Conservation (phyloP, 352 stramenopile species). For the Chrysophaeum taylorii region DNA sequence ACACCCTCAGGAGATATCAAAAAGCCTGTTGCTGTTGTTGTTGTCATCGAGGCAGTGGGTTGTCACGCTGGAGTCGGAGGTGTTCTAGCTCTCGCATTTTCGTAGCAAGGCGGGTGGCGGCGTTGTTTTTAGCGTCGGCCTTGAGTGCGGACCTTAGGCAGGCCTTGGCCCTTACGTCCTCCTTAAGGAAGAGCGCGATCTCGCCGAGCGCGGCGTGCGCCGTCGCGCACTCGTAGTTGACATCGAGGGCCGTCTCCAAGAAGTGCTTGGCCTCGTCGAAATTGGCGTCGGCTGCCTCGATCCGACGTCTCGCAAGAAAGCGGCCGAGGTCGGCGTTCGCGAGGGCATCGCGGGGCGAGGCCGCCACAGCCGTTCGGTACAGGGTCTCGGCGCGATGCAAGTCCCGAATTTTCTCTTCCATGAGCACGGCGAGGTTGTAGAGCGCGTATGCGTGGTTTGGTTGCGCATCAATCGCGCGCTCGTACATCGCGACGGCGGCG, state of each 20-base stretch:
- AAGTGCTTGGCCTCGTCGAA: conserved; percentile 11
- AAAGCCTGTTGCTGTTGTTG: too few relatives aligned
- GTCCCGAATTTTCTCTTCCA: conserved; percentile 23
- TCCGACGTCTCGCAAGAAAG: neutral
- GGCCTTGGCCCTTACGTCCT: too few relatives aligned
- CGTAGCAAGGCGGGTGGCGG: too few relatives aligned
- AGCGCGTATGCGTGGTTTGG: conserved; percentile 32
- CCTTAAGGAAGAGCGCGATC: neutral
- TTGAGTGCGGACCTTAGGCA: too few relatives aligned
- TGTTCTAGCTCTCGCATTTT: too few relatives aligned
- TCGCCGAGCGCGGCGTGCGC: conserved; percentile 7
- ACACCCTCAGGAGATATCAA: too few relatives aligned
- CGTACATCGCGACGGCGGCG: conserved; percentile 29
- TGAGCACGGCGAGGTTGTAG: conserved; percentile 39
- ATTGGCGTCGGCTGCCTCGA: neutral
- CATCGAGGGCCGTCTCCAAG: neutral
- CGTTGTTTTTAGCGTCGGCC: too few relatives aligned
- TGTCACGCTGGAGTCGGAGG: too few relatives aligned
- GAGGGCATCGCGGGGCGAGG: conserved; percentile 8
- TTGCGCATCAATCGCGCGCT: conserved; percentile 21
- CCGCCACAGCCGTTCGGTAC: conserved; percentile 13
- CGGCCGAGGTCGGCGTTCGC: conserved; percentile 19
- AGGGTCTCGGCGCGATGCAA: neutral
- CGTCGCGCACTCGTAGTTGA: conserved; percentile 11
- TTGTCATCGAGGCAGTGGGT: too few relatives aligned